Percentiles rank a stretch among this genome's conserved stretches.
These are phyloP conservation scores for Tylopilus felleus DNA, from an alignment of 768 basidiomycete genomes.

Conservation along the genomic window DNA sequence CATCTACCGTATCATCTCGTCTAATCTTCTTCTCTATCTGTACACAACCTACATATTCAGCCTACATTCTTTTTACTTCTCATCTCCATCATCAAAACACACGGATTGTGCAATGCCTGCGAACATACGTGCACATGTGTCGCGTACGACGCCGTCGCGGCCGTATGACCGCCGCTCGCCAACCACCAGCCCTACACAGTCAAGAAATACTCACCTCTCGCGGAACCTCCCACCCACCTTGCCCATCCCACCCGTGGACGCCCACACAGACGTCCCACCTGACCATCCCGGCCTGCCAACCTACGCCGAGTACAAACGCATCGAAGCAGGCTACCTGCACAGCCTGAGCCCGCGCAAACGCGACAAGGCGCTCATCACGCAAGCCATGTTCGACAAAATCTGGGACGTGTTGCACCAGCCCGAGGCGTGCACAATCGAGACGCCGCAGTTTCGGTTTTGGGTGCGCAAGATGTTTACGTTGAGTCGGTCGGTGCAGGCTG, in stretches of 20 bases:
- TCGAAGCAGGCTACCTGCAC: slow-evolving; percentile 56
- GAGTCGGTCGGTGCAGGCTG: slow-evolving; percentile 26
- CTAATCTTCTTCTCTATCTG: slow-evolving; percentile 16
- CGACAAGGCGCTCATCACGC: slow-evolving; percentile 72
- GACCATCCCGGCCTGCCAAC: slow-evolving; percentile 55
- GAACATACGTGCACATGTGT: slow-evolving; percentile 7
- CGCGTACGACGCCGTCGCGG: slow-evolving; percentile 9
- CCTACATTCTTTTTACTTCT: slow-evolving; percentile 3
- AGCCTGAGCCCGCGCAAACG: slow-evolving; percentile 55
- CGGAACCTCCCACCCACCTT: neutral
- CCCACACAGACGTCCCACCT: neutral
- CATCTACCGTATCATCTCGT: slow-evolving; percentile 12
- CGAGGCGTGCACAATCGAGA: slow-evolving; percentile 41
- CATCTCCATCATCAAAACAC: neutral
- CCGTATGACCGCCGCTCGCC: slow-evolving; percentile 24
- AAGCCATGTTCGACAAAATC: slow-evolving; percentile 66
- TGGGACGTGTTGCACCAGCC: slow-evolving; percentile 63
- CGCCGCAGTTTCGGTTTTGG: slow-evolving; percentile 79
- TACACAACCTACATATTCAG: slow-evolving; percentile 28
- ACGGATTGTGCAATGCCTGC: slow-evolving; percentile 20
- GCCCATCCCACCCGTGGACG: neutral
- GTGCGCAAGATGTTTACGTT: slow-evolving; percentile 76
- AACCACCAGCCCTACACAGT: slow-evolving; percentile 6
- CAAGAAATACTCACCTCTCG: neutral
- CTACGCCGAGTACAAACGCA: slow-evolving; percentile 53